Evolutionary conservation across 345 rosid genomes (phyloP), one percentile per base, ranked within the genome.

Genomic region (Draba incana): DNA sequence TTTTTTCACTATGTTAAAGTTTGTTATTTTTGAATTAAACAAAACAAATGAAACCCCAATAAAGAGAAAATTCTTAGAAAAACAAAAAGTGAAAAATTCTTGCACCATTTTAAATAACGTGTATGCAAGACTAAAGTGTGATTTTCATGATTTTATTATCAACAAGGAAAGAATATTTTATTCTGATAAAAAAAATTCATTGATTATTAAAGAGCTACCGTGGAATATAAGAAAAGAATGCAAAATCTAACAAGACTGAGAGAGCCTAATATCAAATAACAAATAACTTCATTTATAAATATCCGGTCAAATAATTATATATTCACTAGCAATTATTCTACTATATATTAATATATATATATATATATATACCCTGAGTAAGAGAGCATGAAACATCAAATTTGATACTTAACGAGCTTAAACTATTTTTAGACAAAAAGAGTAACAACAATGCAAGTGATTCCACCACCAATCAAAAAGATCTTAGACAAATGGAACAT

Each of bases 401-500:
- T 37, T 15, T 59, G 63, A 62, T 54, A 62, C 68, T 70, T 50
- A 20, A 43, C 20, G 25, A 70, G 46, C 33, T 51, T 0, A 42
- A 1, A 35, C 2, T 35, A 61, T 35, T 45, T 10, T 14, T 30
- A 25, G 31, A 61, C 13, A 52, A n/a, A n/a, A 10, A 42, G 61
- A 45, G 33, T 45, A 38, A n/a, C 8, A 57, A 65, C 25, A 65
- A 51, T 48, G 44, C 27, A 68, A 25, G 77, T 62, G 5, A 78
- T 87, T 45, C 83, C 84, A 12, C 6, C 10, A 10, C 3, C 16
- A 3, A 51, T 81, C 27, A 72, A 57, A 79, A 35, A 65, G 8
- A n/a, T 64, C 2, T 83, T 88, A 88, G 81, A 75, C 24, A 31
- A 56, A 45, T 86, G 92, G 90, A 86, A 85, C 66, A 79, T 86